Evolutionary conservation across 2,329 filamentous ascomycete species (phyloP), one percentile per base, ranked within the genome.

Genomic region (Pseudofabraea citricarpa): DNA sequence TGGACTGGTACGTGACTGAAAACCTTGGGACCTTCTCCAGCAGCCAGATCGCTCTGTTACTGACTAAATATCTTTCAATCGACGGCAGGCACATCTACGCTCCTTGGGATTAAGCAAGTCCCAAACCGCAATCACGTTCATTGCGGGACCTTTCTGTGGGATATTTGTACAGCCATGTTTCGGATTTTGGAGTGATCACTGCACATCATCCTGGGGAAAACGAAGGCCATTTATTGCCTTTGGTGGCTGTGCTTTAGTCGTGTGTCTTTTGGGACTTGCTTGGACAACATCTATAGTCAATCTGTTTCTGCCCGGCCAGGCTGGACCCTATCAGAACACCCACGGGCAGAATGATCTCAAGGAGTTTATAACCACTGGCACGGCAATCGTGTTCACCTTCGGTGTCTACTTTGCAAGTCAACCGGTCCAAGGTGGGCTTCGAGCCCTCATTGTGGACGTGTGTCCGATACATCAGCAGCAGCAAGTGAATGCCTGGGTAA

Each of bases 101-200:
- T n/a, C n/a, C 27, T 15, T 31, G 5, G 27, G 27, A 31, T 15
- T 31, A 4, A 31, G 27, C 27, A 31, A 31, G 49, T 72, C 71
- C 7, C 58, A 75, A 41, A 64, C 73, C 18, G 68, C 73, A 12
- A 60, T 75, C 4, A 70, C 76, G 24, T 77, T 73, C 73, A 73
- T 77, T 18, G 73, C 73, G n/a, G 73, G 73, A 12, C 74, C 74
- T 12, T 62, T 77, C 2, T 75, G 71, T 16, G 74, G 74, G 24
- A 68, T 68, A 1, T 56, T 77, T 15, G 70, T 76, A 3, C 74
- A 77, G 51, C 74, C 74, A 4, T 74, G 74, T 45, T 67, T 77
- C 24, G 74, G 74, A 8, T 64, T 74, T 49, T 69, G 71, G 51
- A 76, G 73, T 43, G 74, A 77, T 58, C 62, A 68, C 19, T 67